Conservation (phyloP, 2,329 filamentous ascomycete genomes). For the Calonectria ilicicola region DNA sequence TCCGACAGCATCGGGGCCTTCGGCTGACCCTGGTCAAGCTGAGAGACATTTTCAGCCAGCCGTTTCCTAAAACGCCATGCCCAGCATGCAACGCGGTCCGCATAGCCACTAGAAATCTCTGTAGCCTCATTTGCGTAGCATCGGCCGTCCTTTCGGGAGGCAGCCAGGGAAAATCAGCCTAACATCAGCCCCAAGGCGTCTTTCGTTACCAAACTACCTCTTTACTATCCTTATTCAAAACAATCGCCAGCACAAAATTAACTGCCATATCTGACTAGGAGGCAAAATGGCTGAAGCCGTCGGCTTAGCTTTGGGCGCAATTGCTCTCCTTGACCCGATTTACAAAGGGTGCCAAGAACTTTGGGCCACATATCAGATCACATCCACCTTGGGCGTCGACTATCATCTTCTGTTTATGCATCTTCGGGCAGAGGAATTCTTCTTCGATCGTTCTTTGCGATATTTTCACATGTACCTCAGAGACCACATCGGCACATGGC, state of each 20-base stretch:
- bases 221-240: neutral
- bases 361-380: neutral
- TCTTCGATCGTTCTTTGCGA: neutral
- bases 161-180: neutral
- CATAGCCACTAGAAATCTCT: neutral
- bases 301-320: neutral
- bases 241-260: neutral
- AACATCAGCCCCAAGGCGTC: neutral
- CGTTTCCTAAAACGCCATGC: neutral
- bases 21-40: neutral
- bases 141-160: neutral
- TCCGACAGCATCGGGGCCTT: neutral
- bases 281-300: neutral
- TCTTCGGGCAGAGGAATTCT: neutral
- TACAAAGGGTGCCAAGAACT: neutral
- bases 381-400: neutral
- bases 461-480: neutral
- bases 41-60: neutral
- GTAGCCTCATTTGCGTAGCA: neutral
- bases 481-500: neutral
- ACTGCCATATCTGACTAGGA: neutral
- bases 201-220: neutral
- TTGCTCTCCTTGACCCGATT: neutral
- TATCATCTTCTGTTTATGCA: neutral
- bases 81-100: neutral